These are phyloP conservation scores for Cunninghamia lanceolata DNA, from an alignment of 75 land plant genomes.

Conservation along the genomic window DNA sequence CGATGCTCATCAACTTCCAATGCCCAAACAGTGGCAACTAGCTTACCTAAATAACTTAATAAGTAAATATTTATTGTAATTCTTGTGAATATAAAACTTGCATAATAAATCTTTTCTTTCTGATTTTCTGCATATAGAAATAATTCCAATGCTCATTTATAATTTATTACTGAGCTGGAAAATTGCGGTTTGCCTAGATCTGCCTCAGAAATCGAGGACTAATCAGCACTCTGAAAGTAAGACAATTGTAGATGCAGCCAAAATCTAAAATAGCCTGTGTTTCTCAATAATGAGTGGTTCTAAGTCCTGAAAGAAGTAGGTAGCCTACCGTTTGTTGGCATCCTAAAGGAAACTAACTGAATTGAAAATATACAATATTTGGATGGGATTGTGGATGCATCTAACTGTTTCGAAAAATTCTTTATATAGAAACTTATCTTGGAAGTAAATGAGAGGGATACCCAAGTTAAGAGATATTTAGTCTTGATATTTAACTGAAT, in stretches of 20 bases:
- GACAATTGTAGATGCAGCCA: background rate
- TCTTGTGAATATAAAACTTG: background rate
- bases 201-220: background rate
- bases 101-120: background rate
- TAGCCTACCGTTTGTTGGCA: background rate
- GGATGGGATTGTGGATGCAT: background rate
- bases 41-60: background rate
- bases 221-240: background rate
- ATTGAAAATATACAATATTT: background rate
- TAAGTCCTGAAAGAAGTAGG: background rate
- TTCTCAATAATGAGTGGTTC: background rate
- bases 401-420: background rate
- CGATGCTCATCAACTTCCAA: background rate
- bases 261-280: background rate
- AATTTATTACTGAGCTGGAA: background rate
- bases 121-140: background rate
- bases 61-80: background rate
- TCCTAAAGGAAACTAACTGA: background rate
- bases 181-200: background rate
- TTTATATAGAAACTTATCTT: background rate
- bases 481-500: background rate
- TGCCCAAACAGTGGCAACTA: background rate
- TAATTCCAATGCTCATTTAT: background rate
- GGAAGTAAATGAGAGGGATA: background rate
- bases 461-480: background rate